phyloP scores from a whole-genome alignment of 75 land plant genomes.

The Cunninghamia lanceolata region DNA sequence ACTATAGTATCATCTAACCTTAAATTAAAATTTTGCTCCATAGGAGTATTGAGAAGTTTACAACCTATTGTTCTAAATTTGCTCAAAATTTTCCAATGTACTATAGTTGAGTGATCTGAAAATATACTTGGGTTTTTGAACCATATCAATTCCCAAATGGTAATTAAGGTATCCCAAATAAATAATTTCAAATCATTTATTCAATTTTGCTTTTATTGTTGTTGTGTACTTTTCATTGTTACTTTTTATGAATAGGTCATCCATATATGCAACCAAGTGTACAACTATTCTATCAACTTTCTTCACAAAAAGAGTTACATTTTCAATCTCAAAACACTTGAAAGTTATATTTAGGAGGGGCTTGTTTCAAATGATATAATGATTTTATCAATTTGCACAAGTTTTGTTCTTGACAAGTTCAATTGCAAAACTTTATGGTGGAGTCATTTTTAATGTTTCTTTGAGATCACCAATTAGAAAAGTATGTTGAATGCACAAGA shows the following conservation, averaged over 20 bases:
- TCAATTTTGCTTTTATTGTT: neutral
- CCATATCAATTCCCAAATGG: neutral
- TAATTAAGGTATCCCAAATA: neutral
- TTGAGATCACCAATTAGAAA: neutral
- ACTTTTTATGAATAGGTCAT: neutral
- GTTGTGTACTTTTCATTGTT: neutral
- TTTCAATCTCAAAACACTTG: neutral
- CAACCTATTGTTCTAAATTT: neutral
- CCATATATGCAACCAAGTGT: constrained; percentile 8
- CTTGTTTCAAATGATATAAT: neutral
- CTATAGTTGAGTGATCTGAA: neutral
- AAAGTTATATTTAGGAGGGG: neutral
- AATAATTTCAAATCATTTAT: neutral
- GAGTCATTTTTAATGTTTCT: neutral
- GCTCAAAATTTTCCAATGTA: neutral
- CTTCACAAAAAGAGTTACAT: neutral
- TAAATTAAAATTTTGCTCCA: neutral
- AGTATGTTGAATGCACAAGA: too few species aligned
- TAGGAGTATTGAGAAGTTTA: neutral
- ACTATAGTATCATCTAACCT: neutral
- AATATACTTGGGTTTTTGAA: neutral
- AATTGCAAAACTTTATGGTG: neutral
- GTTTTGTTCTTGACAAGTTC: neutral
- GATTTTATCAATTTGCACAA: neutral
- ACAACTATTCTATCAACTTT: neutral